Evolutionary conservation across 495 filamentous ascomycete genomes (phyloP).

Genomic region (Lasiosphaeria miniovina): DNA sequence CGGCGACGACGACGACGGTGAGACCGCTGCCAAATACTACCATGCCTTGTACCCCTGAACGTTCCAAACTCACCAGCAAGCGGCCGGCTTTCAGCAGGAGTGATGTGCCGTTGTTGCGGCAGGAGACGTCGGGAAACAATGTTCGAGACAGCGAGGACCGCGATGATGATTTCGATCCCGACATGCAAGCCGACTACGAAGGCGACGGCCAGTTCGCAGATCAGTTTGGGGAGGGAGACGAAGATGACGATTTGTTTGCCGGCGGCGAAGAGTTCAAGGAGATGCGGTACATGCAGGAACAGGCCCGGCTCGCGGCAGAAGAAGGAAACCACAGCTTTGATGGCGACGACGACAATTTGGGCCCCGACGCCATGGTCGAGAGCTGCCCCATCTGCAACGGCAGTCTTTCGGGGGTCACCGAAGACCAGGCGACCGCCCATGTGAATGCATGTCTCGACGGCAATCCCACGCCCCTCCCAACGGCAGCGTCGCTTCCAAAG

Average conservation of each 20-base stretch:
- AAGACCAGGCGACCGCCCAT: slow-evolving; percentile 64
- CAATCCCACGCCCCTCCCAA: slow-evolving; percentile 52
- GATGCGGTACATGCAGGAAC: slow-evolving; percentile 60
- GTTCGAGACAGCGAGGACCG: slow-evolving; percentile 1
- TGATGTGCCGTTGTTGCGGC: slow-evolving; percentile 14
- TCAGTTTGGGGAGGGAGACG: slow-evolving; percentile 52
- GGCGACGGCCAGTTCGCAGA: slow-evolving; percentile 44
- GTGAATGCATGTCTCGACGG: slow-evolving; percentile 94
- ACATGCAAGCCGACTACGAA: slow-evolving; percentile 39
- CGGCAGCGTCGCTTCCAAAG: slow-evolving; percentile 19
- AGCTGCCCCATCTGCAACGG: slow-evolving; percentile 75
- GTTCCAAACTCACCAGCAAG: slow-evolving; percentile 20
- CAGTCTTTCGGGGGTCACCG: slow-evolving; percentile 55
- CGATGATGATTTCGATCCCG: slow-evolving; percentile 1
- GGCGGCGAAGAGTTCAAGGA: slow-evolving; percentile 63
- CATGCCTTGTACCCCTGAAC: neutral
- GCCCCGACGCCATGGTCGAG: slow-evolving; percentile 29
- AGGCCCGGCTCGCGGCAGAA: slow-evolving; percentile 54
- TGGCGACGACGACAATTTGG: slow-evolving; percentile 6
- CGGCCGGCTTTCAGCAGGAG: slow-evolving; percentile 9
- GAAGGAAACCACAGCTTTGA: slow-evolving; percentile 41
- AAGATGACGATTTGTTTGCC: slow-evolving; percentile 43
- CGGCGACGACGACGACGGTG: slow-evolving; percentile 16
- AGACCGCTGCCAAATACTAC: slow-evolving; percentile 9
- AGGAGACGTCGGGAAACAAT: slow-evolving; percentile 20